Conservation (phyloP, 2,329 filamentous ascomycete genomes). For the Colletotrichum sp. region DNA sequence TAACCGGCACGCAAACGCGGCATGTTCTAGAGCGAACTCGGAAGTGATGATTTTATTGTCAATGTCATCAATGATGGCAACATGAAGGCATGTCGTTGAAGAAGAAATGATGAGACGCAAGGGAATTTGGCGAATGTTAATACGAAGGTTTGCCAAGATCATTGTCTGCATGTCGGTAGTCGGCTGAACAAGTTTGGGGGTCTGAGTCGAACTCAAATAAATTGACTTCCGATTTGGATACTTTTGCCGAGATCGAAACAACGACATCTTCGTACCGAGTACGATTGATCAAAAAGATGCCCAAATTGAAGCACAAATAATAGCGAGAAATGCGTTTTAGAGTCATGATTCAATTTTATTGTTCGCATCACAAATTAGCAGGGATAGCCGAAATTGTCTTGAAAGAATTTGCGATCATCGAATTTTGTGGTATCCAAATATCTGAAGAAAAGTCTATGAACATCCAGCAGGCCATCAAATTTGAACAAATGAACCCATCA, state of each 20-base stretch:
- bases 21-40: neutral
- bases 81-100: neutral
- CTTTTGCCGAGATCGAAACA: neutral
- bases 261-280: neutral
- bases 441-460: constrained; percentile 4
- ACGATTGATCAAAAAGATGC: neutral
- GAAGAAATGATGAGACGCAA: neutral
- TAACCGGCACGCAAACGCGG: neutral
- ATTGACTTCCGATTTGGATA: neutral
- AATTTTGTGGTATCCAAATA: constrained; percentile 1
- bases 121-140: neutral
- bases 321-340: neutral
- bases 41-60: neutral
- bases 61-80: neutral
- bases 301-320: neutral
- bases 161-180: neutral
- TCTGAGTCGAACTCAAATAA: neutral
- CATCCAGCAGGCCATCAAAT: neutral
- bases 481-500: neutral
- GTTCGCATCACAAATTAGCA: neutral
- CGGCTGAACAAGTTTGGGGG: neutral
- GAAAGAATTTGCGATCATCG: neutral
- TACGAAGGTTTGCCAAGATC: neutral
- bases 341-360: neutral
- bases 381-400: no score